Evolutionary conservation across 768 basidiomycete species (phyloP).

Genomic region (Panellus pusillus): DNA sequence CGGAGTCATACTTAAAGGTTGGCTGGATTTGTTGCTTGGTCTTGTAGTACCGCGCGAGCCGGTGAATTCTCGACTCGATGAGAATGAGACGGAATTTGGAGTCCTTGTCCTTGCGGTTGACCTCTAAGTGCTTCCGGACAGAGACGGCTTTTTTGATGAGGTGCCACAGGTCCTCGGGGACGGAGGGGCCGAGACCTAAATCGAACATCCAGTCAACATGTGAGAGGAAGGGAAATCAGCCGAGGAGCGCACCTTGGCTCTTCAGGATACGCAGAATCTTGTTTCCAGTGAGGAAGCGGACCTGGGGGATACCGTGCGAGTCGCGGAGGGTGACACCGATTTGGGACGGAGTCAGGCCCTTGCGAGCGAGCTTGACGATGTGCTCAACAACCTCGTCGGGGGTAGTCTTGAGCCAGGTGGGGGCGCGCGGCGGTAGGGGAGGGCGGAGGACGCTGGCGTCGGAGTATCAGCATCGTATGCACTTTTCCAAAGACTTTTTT

Average conservation of each 20-base stretch:
- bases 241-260: slow-evolving; percentile 69
- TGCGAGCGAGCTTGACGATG: slow-evolving; percentile 95
- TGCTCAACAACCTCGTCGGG: slow-evolving; percentile 95
- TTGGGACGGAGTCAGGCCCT: slow-evolving; percentile 96
- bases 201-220: slow-evolving; percentile 30
- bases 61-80: slow-evolving; percentile 99
- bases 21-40: slow-evolving; percentile 96
- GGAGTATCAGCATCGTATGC: slow-evolving; percentile 8
- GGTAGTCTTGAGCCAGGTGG: slow-evolving; percentile 95
- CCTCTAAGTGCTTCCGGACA: slow-evolving; percentile 97
- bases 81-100: slow-evolving; percentile 93
- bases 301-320: slow-evolving; percentile 97
- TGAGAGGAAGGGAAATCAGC: slow-evolving; percentile 2
- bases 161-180: slow-evolving; percentile 99
- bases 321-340: slow-evolving; percentile 98
- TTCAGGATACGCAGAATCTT: slow-evolving; percentile 99
- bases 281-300: slow-evolving; percentile 98
- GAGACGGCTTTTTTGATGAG: slow-evolving; percentile 99
- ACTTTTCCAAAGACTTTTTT: background rate
- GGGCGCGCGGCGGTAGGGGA: slow-evolving; percentile 96
- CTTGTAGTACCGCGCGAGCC: slow-evolving; percentile 97
- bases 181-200: slow-evolving; percentile 86
- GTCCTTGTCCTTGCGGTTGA: slow-evolving; percentile 99
- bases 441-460: slow-evolving; percentile 80
- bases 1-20: slow-evolving; percentile 98